phyloP scores from a whole-genome alignment of 441 rosid genomes.

The Eugenia klotzschiana region DNA sequence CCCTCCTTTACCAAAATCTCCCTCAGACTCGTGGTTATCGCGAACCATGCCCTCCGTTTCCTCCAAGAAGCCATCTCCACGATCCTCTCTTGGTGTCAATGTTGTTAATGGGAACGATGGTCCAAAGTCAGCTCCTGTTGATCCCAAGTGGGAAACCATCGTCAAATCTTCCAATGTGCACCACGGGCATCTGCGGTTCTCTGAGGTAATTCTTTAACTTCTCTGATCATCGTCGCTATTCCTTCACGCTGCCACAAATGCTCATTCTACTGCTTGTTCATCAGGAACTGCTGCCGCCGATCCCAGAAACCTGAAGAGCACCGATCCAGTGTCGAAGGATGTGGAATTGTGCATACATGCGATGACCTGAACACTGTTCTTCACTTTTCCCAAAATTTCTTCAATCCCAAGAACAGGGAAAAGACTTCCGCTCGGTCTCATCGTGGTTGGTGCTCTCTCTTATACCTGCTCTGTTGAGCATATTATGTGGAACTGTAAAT shows the following conservation, averaged over 20 bases:
- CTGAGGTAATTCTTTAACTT: conserved; percentile 41
- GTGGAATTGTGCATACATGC: background rate
- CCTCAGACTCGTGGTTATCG: conserved; percentile 80
- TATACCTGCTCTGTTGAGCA: background rate
- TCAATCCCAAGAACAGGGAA: background rate
- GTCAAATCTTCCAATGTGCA: conserved; percentile 44
- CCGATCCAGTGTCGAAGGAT: background rate
- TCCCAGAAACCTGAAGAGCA: conserved; percentile 42
- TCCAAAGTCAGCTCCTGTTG: conserved; percentile 9
- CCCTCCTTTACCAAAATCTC: conserved; percentile 68
- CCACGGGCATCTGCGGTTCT: conserved; percentile 39
- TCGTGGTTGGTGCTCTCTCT: background rate
- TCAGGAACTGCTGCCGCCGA: conserved; percentile 59
- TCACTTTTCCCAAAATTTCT: background rate
- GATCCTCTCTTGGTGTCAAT: conserved; percentile 16
- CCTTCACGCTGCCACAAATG: background rate
- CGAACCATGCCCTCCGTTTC: conserved; percentile 51
- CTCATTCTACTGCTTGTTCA: conserved; percentile 4
- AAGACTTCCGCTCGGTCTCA: background rate
- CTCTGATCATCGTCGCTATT: background rate
- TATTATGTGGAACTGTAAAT: background rate
- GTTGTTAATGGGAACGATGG: conserved; percentile 13
- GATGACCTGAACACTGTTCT: background rate
- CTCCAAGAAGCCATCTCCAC: conserved; percentile 24
- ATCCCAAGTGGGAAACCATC: conserved; percentile 64